A percentile compares a stretch with the other conserved stretches of the same genome.
Conservation (phyloP, 164 flowering plant genomes). For the Dillenia turbinata region DNA sequence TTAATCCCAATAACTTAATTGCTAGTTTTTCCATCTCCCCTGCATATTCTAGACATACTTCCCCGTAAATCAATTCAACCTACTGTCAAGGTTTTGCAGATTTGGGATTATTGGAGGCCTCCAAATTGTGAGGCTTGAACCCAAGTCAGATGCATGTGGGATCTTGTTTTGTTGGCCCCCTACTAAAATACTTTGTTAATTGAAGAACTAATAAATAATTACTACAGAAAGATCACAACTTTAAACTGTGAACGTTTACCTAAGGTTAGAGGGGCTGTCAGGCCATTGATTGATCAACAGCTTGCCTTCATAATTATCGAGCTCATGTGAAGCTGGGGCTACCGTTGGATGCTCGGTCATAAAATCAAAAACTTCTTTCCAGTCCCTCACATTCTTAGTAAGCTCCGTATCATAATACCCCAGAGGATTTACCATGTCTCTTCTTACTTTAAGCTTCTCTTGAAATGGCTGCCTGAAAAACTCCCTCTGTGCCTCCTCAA, state of each 20-base stretch:
- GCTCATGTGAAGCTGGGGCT: constrained; percentile 26
- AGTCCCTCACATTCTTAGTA: constrained; percentile 58
- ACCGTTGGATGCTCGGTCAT: constrained; percentile 16
- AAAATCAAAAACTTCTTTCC: constrained; percentile 58
- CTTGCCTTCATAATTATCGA: constrained; percentile 20
- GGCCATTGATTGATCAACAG: constrained; percentile 36
- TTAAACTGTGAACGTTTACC: constrained; percentile 14
- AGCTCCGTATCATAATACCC: constrained; percentile 47
- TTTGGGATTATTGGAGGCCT: too few relatives aligned
- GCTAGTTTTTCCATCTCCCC: constrained; percentile 32
- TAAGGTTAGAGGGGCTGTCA: constrained; percentile 25
- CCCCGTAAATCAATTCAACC: constrained; percentile 12
- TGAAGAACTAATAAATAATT: too few relatives aligned
- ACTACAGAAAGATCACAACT: too few relatives aligned
- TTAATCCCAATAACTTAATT: constrained; percentile 29
- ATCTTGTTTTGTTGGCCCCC: neutral
- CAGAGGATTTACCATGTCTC: constrained; percentile 26
- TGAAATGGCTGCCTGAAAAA: constrained; percentile 36
- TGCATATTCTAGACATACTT: constrained; percentile 29
- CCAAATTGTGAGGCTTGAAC: too few relatives aligned
- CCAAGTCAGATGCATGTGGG: too few relatives aligned
- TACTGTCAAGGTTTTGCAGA: too few relatives aligned
- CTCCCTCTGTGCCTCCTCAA: constrained; percentile 21
- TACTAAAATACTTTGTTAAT: too few relatives aligned
- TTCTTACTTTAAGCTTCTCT: constrained; percentile 42